Evolutionary conservation across 2,329 filamentous ascomycete species (phyloP).

Genomic region (Magnaporthiopsis poae): DNA sequence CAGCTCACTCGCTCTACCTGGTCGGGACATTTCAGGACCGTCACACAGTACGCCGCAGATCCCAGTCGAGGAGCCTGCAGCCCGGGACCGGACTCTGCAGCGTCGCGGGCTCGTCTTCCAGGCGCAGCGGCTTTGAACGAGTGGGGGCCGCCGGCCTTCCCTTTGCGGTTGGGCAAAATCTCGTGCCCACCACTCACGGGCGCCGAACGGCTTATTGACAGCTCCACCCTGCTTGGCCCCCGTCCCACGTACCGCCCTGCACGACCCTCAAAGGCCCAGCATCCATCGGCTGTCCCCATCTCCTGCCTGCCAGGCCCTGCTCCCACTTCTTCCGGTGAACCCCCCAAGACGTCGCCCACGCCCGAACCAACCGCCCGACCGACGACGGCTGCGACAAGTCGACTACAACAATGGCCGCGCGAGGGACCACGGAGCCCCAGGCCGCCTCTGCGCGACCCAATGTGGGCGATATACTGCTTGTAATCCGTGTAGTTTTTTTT

Average conservation of each 20-base stretch:
- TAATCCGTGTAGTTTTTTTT: slow-evolving; percentile 56
- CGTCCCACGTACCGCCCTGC: background rate
- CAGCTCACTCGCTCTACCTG: too few relatives aligned
- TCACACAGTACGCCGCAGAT: too few relatives aligned
- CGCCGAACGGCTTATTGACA: background rate
- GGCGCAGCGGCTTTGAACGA: background rate
- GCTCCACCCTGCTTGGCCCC: background rate
- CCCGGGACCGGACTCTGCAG: too few relatives aligned
- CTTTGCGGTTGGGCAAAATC: background rate
- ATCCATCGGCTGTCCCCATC: background rate
- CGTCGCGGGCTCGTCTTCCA: too few relatives aligned
- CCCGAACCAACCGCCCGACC: slow-evolving; percentile 4
- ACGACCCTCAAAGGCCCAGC: background rate
- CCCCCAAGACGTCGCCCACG: background rate
- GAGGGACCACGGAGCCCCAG: slow-evolving; percentile 18
- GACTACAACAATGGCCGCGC: slow-evolving; percentile 23
- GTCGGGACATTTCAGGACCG: too few relatives aligned
- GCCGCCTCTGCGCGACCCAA: slow-evolving; percentile 36
- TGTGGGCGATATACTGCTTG: slow-evolving; percentile 57
- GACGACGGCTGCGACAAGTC: slow-evolving; percentile 3
- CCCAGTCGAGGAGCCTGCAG: too few relatives aligned
- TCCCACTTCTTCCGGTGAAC: slow-evolving; percentile 3
- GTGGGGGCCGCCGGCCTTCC: background rate
- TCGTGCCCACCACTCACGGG: background rate
- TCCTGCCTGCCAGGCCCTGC: slow-evolving; percentile 3